phyloP scores from a whole-genome alignment of 2,329 filamentous ascomycete species.

The Capronia americana region DNA sequence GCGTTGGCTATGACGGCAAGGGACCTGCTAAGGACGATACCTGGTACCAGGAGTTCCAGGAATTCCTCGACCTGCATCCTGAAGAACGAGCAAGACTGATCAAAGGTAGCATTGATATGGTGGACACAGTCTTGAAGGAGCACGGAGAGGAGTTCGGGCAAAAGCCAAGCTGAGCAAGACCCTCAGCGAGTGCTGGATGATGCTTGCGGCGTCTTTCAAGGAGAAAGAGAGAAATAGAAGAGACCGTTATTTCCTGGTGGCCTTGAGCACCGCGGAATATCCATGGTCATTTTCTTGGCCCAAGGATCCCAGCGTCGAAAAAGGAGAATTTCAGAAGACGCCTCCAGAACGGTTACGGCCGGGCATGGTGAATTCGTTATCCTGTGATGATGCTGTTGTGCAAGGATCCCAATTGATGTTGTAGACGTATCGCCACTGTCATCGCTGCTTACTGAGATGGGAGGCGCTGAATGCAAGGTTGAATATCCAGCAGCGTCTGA shows the following conservation, averaged over 20 bases:
- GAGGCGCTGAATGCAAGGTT: neutral
- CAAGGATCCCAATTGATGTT: neutral
- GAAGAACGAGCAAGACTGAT: slow-evolving; percentile 41
- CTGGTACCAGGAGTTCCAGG: slow-evolving; percentile 50
- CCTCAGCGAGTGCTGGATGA: neutral
- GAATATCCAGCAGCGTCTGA: neutral
- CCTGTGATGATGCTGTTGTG: neutral
- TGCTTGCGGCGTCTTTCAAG: neutral
- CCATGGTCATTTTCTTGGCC: neutral
- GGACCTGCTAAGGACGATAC: slow-evolving; percentile 36
- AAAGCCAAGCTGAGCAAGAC: slow-evolving; percentile 1
- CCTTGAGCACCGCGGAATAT: neutral
- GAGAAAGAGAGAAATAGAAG: neutral
- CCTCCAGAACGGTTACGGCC: neutral
- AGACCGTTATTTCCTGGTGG: neutral
- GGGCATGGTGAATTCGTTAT: neutral
- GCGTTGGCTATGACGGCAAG: slow-evolving; percentile 40
- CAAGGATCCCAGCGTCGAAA: neutral
- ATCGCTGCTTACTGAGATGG: neutral
- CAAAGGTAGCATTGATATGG: slow-evolving; percentile 37
- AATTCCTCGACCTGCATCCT: slow-evolving; percentile 43
- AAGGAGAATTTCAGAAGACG: neutral
- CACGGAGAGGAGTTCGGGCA: slow-evolving; percentile 26
- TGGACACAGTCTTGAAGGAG: slow-evolving; percentile 31
- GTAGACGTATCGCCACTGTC: neutral